These are phyloP conservation scores for Botrytis fragariae DNA, from an alignment of 2,329 filamentous ascomycete species.

Conservation along the genomic window DNA sequence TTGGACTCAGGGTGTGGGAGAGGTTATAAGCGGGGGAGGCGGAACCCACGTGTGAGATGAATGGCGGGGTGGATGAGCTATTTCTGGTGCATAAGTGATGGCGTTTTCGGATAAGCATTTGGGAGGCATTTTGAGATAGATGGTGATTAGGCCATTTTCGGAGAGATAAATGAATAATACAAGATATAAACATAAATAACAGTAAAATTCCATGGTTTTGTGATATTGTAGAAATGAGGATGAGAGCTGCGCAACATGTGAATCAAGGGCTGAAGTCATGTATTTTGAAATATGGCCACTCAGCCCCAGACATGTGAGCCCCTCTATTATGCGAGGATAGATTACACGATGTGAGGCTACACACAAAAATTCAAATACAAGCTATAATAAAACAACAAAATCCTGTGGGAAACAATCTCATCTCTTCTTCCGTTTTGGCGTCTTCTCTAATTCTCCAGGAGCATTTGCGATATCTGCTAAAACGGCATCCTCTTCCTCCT, in stretches of 20 bases:
- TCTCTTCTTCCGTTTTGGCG: constrained; percentile 14
- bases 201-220: neutral
- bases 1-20: neutral
- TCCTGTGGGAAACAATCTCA: neutral
- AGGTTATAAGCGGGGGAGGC: neutral
- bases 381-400: neutral
- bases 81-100: neutral
- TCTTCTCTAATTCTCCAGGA: constrained; percentile 22
- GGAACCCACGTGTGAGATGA: neutral
- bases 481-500: neutral
- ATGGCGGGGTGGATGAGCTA: neutral
- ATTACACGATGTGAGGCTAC: neutral
- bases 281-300: neutral
- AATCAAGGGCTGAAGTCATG: neutral
- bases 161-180: neutral
- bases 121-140: neutral
- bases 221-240: neutral
- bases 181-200: neutral
- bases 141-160: neutral
- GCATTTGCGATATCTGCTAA: constrained; percentile 27
- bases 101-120: neutral
- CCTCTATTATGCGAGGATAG: neutral
- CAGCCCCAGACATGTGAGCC: neutral
- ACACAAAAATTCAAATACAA: neutral
- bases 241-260: neutral